A percentile compares a stretch with the other conserved stretches of the same genome.
Conservation (phyloP, 2,329 filamentous ascomycete genomes). For the Claviceps monticola region DNA sequence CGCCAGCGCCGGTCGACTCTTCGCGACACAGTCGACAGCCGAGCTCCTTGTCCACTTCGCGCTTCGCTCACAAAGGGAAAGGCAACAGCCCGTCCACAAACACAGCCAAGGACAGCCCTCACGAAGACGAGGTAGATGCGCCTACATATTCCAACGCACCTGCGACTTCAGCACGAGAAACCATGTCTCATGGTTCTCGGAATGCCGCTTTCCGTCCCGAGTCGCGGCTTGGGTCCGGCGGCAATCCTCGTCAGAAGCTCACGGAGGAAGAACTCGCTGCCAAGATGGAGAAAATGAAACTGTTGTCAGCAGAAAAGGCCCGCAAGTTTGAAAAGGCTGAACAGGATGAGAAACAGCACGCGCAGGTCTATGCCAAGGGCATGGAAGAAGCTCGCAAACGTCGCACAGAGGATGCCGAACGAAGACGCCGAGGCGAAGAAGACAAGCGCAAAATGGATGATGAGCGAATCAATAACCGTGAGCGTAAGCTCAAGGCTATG, state of each 20-base stretch:
- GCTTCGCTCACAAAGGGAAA: constrained; percentile 8
- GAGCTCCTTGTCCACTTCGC: constrained; percentile 5
- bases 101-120: background rate
- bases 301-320: constrained; percentile 42
- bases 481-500: constrained; percentile 47
- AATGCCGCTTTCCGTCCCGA: constrained; percentile 23
- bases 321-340: constrained; percentile 45
- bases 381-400: constrained; percentile 41
- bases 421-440: constrained; percentile 36
- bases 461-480: constrained; percentile 45
- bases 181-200: constrained; percentile 9
- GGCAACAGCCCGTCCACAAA: constrained; percentile 4
- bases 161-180: constrained; percentile 13
- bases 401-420: constrained; percentile 37
- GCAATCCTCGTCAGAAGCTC: constrained; percentile 45
- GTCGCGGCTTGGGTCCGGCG: constrained; percentile 37
- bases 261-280: constrained; percentile 43
- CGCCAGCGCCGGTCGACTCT: constrained; percentile 7
- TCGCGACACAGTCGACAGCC: constrained; percentile 3
- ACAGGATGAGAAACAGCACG: constrained; percentile 42
- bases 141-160: constrained; percentile 19
- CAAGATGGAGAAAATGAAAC: constrained; percentile 48
- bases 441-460: constrained; percentile 39
- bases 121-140: background rate
- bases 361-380: constrained; percentile 37